phyloP scores from a whole-genome alignment of 768 basidiomycete genomes.

The Naematelia aurantialba region DNA sequence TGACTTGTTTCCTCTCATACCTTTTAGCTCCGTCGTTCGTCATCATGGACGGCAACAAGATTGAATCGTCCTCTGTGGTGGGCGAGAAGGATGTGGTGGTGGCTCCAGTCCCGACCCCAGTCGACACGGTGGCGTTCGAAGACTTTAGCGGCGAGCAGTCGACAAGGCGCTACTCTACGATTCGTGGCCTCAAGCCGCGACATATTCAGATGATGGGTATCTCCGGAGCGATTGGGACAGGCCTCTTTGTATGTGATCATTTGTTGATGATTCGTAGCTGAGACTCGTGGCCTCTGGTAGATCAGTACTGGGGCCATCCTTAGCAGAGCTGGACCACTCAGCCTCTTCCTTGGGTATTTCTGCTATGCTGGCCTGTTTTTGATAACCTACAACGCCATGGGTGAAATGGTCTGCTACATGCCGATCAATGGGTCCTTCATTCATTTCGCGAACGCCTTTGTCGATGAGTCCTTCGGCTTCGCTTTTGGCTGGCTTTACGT shows the following conservation, averaged over 20 bases:
- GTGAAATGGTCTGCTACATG: conserved; percentile 28
- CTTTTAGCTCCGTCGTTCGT: too few species aligned
- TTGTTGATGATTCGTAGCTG: too few species aligned
- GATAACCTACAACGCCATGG: conserved; percentile 20
- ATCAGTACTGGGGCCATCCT: conserved; percentile 26
- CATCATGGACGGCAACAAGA: too few species aligned
- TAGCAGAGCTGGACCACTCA: conserved; percentile 23
- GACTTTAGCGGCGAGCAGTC: background rate
- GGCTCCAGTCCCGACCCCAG: too few species aligned
- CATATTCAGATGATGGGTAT: conserved; percentile 41
- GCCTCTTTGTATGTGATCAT: conserved; percentile 16
- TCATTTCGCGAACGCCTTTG: conserved; percentile 22
- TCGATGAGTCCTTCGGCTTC: conserved; percentile 24
- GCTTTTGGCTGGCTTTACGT: conserved; percentile 28
- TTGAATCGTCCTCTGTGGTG: too few species aligned
- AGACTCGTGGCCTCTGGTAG: too few species aligned
- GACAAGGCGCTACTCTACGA: background rate
- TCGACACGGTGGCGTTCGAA: too few species aligned
- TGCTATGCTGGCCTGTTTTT: conserved; percentile 19
- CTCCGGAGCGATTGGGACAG: conserved; percentile 32
- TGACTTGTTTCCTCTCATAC: too few species aligned
- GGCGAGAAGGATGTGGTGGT: too few species aligned
- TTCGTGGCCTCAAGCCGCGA: conserved; percentile 28
- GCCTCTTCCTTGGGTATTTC: conserved; percentile 27
- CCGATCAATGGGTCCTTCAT: conserved; percentile 33